Conservation (phyloP, 1,139 yeast genomes). For the Scheffersomyces cryptocercus region DNA sequence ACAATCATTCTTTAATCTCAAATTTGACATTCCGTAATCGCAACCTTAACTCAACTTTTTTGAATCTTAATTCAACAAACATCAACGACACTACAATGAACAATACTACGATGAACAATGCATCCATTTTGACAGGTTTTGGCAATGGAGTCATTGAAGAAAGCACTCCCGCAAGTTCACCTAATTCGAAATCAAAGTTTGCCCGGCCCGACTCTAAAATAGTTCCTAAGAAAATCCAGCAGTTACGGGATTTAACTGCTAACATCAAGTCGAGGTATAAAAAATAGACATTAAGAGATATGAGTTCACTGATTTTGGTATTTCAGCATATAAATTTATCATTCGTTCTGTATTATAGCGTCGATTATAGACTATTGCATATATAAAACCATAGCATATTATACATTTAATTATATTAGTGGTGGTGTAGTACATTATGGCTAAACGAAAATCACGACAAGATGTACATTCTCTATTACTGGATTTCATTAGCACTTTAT, state of each 20-base stretch:
- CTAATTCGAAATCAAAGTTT: constrained; percentile 20
- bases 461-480: too few species aligned
- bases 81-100: constrained; percentile 18
- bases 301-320: too few species aligned
- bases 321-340: too few species aligned
- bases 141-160: constrained; percentile 44
- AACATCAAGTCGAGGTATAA: constrained; percentile 35
- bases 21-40: constrained; percentile 11
- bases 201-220: constrained; percentile 8
- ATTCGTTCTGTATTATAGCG: too few species aligned
- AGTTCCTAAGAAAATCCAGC: constrained; percentile 29
- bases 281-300: constrained; percentile 3
- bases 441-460: too few species aligned
- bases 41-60: constrained; percentile 15
- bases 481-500: too few species aligned
- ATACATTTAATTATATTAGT: too few species aligned
- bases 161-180: constrained; percentile 40
- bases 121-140: constrained; percentile 34
- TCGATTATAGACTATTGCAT: too few species aligned
- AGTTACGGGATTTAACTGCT: constrained; percentile 38
- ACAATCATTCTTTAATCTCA: constrained; percentile 12
- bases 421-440: too few species aligned
- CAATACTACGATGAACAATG: constrained; percentile 24
- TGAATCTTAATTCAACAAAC: constrained; percentile 18
- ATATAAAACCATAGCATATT: too few species aligned